These are phyloP conservation scores for Yarrowia sp. DNA, from an alignment of 805 yeast genomes.

Conservation along the genomic window DNA sequence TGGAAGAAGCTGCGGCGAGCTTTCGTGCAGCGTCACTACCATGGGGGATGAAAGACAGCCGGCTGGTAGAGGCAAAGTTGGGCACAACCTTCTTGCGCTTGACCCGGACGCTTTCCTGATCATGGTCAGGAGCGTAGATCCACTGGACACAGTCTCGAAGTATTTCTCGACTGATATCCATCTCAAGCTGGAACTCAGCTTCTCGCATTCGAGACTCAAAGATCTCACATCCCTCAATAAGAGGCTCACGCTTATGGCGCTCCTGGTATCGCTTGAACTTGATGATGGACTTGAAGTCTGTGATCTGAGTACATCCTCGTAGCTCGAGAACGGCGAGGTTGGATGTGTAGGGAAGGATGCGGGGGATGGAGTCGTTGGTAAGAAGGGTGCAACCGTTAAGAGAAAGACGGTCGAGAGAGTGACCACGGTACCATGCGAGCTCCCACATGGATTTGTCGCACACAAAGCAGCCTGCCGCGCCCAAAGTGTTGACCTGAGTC, in stretches of 20 bases:
- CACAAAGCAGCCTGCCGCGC: slow-evolving; percentile 86
- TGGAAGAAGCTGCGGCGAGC: slow-evolving; percentile 1
- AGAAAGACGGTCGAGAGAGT: slow-evolving; percentile 67
- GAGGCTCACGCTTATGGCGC: slow-evolving; percentile 55
- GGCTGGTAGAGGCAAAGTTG: slow-evolving; percentile 23
- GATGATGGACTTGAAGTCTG: slow-evolving; percentile 69
- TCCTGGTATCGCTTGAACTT: slow-evolving; percentile 60
- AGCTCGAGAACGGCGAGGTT: slow-evolving; percentile 78
- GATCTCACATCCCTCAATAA: slow-evolving; percentile 81
- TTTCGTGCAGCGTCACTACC: slow-evolving; percentile 33
- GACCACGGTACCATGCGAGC: slow-evolving; percentile 63
- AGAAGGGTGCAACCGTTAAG: slow-evolving; percentile 72
- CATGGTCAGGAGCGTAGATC: slow-evolving; percentile 46
- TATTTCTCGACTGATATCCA: slow-evolving; percentile 61
- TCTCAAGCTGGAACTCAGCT: slow-evolving; percentile 66
- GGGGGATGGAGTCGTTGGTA: slow-evolving; percentile 66
- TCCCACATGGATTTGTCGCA: slow-evolving; percentile 85
- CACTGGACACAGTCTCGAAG: slow-evolving; percentile 67
- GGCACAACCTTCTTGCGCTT: slow-evolving; percentile 34
- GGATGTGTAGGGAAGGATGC: slow-evolving; percentile 60
- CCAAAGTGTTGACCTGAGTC: slow-evolving; percentile 71
- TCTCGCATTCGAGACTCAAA: slow-evolving; percentile 64
- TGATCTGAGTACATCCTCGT: slow-evolving; percentile 63
- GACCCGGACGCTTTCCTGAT: slow-evolving; percentile 22
- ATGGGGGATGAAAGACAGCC: slow-evolving; percentile 27